These are phyloP conservation scores for Xylaria sp. DNA, from an alignment of 2,329 filamentous ascomycete genomes.

Conservation along the genomic window DNA sequence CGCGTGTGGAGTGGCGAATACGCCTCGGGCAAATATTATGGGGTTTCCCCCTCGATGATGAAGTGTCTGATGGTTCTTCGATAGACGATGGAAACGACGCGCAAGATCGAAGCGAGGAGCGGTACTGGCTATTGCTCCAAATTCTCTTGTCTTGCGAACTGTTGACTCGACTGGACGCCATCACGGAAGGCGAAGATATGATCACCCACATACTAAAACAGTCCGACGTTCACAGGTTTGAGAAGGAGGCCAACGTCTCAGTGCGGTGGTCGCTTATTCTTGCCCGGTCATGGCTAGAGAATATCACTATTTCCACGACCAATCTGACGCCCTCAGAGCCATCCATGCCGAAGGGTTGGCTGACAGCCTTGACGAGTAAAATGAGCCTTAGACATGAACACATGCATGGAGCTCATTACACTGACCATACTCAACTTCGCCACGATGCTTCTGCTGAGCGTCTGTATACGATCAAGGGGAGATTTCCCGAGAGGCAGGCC, in stretches of 20 bases:
- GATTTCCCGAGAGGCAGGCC: constrained; percentile 68
- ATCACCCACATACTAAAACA: constrained; percentile 63
- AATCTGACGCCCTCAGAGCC: constrained; percentile 52
- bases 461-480: constrained; percentile 64
- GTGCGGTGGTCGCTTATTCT: constrained; percentile 75
- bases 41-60: constrained; percentile 65
- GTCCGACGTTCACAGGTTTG: constrained; percentile 70
- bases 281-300: constrained; percentile 74
- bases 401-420: constrained; percentile 51
- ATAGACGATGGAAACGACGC: constrained; percentile 61
- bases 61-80: constrained; percentile 63
- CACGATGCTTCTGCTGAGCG: constrained; percentile 50
- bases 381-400: constrained; percentile 58
- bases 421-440: constrained; percentile 52
- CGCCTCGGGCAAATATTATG: constrained; percentile 78
- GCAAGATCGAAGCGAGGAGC: constrained; percentile 68
- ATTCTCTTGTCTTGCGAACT: constrained; percentile 73
- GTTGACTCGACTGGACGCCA: constrained; percentile 71
- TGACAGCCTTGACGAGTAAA: constrained; percentile 67
- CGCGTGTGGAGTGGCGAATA: constrained; percentile 79
- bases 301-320: constrained; percentile 67
- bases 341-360: constrained; percentile 59
- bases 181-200: constrained; percentile 69
- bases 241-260: constrained; percentile 69
- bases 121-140: constrained; percentile 75